Evolutionary conservation across 2,329 filamentous ascomycete species (phyloP).

Genomic region (Epichloe typhina): DNA sequence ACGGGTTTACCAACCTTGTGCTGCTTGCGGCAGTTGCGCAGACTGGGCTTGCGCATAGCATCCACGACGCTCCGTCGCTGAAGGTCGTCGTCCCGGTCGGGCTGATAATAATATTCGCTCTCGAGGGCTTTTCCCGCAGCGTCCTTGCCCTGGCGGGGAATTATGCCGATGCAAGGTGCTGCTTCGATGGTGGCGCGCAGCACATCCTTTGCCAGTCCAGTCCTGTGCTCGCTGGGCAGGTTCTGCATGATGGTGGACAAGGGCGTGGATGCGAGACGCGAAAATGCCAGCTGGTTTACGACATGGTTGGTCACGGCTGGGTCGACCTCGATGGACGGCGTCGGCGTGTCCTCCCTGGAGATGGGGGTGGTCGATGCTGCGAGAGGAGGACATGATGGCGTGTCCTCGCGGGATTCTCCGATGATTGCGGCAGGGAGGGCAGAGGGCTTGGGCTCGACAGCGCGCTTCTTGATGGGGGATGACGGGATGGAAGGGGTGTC

Average conservation of each 20-base stretch:
- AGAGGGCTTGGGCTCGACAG: background rate
- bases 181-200: slow-evolving; percentile 61
- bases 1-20: slow-evolving; percentile 64
- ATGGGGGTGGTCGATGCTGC: slow-evolving; percentile 10
- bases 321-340: slow-evolving; percentile 22
- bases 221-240: slow-evolving; percentile 55
- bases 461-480: slow-evolving; percentile 12
- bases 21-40: slow-evolving; percentile 83
- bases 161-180: slow-evolving; percentile 73
- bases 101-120: slow-evolving; percentile 94
- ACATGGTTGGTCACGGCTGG: slow-evolving; percentile 63
- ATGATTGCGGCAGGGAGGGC: background rate
- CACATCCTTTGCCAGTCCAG: slow-evolving; percentile 43
- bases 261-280: slow-evolving; percentile 80
- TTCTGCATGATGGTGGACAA: slow-evolving; percentile 81
- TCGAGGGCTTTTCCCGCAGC: slow-evolving; percentile 87
- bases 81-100: slow-evolving; percentile 71
- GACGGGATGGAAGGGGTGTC: slow-evolving; percentile 11
- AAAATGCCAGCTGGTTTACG: slow-evolving; percentile 90
- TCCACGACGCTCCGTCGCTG: slow-evolving; percentile 73
- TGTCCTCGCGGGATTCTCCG: background rate
- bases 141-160: slow-evolving; percentile 84
- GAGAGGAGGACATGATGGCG: slow-evolving; percentile 15
- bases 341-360: slow-evolving; percentile 9
- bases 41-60: slow-evolving; percentile 74